Evolutionary conservation across 108 stramenopile species (phyloP).

Genomic region (Schizochytrium sp.): DNA sequence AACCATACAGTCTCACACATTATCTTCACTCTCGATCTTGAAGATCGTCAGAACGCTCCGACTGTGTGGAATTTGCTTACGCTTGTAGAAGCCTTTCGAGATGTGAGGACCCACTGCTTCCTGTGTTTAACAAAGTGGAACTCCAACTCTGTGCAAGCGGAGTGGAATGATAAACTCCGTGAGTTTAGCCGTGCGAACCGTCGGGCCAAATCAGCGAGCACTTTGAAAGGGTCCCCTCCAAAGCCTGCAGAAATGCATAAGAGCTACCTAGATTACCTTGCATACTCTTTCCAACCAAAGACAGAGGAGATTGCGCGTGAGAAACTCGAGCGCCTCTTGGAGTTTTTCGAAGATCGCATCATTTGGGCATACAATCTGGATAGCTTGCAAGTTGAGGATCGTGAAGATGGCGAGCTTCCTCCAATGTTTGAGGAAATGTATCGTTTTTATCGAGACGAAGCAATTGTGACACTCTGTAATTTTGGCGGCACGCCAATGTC

Average conservation of each 20-base stretch:
- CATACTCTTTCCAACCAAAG: slow-evolving; percentile 14
- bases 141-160: slow-evolving; percentile 52
- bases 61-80: slow-evolving; percentile 16
- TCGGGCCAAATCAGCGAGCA: not conserved
- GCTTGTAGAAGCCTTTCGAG: slow-evolving; percentile 38
- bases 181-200: slow-evolving; percentile 20
- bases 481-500: not conserved
- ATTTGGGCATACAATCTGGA: slow-evolving; percentile 43
- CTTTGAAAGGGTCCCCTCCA: not conserved
- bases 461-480: not conserved
- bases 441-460: not conserved
- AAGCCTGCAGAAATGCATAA: not conserved
- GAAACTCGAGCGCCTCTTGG: slow-evolving; percentile 14
- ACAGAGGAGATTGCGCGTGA: slow-evolving; percentile 42
- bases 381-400: slow-evolving; percentile 49
- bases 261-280: not conserved
- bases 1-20: not conserved
- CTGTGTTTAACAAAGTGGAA: slow-evolving; percentile 60
- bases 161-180: slow-evolving; percentile 30
- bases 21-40: slow-evolving; percentile 10
- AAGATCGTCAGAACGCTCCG: slow-evolving; percentile 51
- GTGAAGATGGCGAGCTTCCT: slow-evolving; percentile 34
- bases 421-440: slow-evolving; percentile 7
- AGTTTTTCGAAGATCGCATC: slow-evolving; percentile 28
- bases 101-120: not conserved